Base-by-base conservation (phyloP, 2,329 filamentous ascomycete species). In the Clonostachys rhizophaga region DNA sequence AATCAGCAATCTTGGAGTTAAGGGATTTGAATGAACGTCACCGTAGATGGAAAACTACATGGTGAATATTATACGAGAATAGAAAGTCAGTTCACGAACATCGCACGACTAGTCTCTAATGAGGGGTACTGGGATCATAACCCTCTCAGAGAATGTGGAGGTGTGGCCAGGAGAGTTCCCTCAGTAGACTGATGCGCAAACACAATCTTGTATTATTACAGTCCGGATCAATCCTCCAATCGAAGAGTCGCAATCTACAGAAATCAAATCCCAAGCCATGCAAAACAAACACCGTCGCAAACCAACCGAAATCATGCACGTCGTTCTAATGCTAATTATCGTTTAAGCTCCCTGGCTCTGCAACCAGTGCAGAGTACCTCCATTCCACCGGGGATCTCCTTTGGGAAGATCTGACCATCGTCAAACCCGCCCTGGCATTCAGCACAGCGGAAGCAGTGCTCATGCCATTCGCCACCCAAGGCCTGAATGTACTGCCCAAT, bases 381-480 rank as follows among this genome's bases (percentile, higher is more conserved):
- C 50, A 69, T 72, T 5, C 72, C 72, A n/a, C 67, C 70, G 1
- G 59, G 54, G 18, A 74, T 72, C 45, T 78, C 69, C 51, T 78
- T 76, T 39, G 81, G 79, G 59, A 85, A 86, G 54, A 86, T 79
- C 60, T 84, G 79, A 1, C 83, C 81, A 54, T 86, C 82, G 35
- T 79, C 75, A 54, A 86, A 86, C 0, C 77, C 75, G 35, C 76
- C 78, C 11, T 71, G 65, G 56, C 83, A 86, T 14, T 72, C 71
- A 14, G 74, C 78, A 63, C 94, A 99, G 47, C 85, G 83, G 70
- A 99, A 99, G 66, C 94, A 99, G 50, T 83, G 76, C 47, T 89
- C 85, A 68, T 99, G 94, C 91, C 94, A 99, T 70, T 97, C 92
- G 12, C 83, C 84, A 6, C 90, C 92, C 40, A 99, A 74, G 0